Percentiles rank a stretch among this genome's conserved stretches.
Conservation (phyloP, 1,284 basidiomycete genomes). For the Tetrapyrgos nigripes region DNA sequence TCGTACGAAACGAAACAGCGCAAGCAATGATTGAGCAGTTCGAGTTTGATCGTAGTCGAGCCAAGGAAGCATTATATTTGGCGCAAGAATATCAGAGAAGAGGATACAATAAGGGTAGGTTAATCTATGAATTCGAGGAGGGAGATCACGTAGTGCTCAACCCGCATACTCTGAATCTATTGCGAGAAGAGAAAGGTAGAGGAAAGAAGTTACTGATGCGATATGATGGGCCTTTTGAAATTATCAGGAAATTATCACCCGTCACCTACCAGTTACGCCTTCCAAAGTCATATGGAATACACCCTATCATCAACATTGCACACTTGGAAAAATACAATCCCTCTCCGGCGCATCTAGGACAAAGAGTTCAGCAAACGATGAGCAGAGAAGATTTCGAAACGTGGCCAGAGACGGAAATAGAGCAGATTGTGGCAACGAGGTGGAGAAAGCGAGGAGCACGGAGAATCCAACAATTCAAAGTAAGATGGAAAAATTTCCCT, state of each 20-base stretch:
- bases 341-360: conserved; percentile 5
- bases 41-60: conserved; percentile 17
- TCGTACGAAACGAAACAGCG: conserved; percentile 14
- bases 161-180: conserved; percentile 23
- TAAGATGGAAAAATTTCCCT: conserved; percentile 11
- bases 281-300: conserved; percentile 8
- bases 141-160: conserved; percentile 33
- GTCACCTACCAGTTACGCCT: conserved; percentile 11
- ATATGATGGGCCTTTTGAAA: conserved; percentile 16
- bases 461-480: conserved; percentile 17
- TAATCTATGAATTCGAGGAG: conserved; percentile 25
- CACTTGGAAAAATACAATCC: conserved; percentile 6
- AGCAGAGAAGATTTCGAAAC: conserved; percentile 16
- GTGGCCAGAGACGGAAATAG: too few species aligned
- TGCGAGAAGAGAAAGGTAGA: conserved; percentile 18
- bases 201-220: conserved; percentile 14
- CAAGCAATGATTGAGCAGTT: conserved; percentile 25
- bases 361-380: neutral
- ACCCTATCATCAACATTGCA: conserved; percentile 11
- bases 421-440: conserved; percentile 15
- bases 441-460: conserved; percentile 13
- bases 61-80: conserved; percentile 29
- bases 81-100: too few species aligned
- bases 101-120: conserved; percentile 30
- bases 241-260: too few species aligned